Base-by-base conservation (phyloP, 1,284 basidiomycete species). In the Vanrija pseudolonga region DNA sequence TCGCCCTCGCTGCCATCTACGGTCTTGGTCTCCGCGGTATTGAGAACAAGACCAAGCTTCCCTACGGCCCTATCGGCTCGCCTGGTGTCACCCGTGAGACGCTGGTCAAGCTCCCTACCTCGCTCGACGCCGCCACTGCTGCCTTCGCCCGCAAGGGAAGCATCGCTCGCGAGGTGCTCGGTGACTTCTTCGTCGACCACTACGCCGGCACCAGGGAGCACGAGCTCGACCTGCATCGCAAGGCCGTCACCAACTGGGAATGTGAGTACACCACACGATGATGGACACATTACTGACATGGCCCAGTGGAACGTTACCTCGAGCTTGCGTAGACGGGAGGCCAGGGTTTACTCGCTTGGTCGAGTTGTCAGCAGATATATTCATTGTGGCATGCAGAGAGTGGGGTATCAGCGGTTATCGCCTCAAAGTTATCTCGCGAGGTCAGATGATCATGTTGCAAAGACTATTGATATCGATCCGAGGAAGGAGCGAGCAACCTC, bases 181-280 rank as follows among this genome's bases (percentile, higher is more conserved):
- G 93, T 0, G 80, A 93, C 66, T 85, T 85, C 37, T 92, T 96
- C 66, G 90, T 98, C 3, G 90, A 97, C 32, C 94, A 98, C 69
- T 95, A 84, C 69, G 91, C 88, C 5, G 93, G 90, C 2, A 97
- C 94, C 11, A 83, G 94, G 64, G 81, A 90, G 72, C 89, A 95
- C 71, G 92, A 96, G 75, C 84, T 94, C 44, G 84, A 82, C 53
- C 66, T 89, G 46, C 92, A 89, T 86, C 89, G 90, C 65, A 83
- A 86, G 65, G 89, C 92, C 5, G 90, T 96, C 24, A 96, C 93
- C 4, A 87, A 84, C 72, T 96, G 92, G 92, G 92, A 96, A 83
- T 84, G 91, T 90, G 66, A 69, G 83, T 65, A 6, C 24, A 2
- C 18, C 36, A 17, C 23, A 18, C 28, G 39, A 15, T 20, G 36